Percentiles rank a stretch among this genome's conserved stretches.
phyloP scores from a whole-genome alignment of 192 early-diverging fungal species.

The Funneliformis geosporum region DNA sequence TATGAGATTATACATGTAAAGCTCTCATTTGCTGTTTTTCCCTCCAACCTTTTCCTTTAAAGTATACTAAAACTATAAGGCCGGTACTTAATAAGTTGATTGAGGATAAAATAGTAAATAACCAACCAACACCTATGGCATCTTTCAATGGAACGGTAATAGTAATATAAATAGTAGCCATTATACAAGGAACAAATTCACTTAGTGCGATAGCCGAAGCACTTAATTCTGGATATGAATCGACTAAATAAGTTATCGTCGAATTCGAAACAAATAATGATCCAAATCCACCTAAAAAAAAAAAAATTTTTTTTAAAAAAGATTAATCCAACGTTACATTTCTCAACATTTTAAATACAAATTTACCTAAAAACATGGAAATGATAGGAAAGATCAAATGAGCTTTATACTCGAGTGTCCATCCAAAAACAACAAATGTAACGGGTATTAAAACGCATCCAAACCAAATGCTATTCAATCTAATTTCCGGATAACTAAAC shows the following conservation, averaged over 20 bases:
- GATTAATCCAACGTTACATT: too few species aligned
- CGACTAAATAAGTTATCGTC: constrained; percentile 22
- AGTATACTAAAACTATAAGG: not conserved
- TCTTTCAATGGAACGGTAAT: not conserved
- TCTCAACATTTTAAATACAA: too few species aligned
- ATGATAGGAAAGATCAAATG: not conserved
- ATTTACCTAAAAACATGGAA: constrained; percentile 8
- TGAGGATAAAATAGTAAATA: not conserved
- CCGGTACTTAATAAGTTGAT: not conserved
- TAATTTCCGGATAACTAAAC: not conserved
- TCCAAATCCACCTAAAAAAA: not conserved
- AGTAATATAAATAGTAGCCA: constrained; percentile 5
- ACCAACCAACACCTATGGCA: constrained; percentile 27
- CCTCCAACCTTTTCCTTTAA: constrained; percentile 21
- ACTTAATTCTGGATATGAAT: constrained; percentile 20
- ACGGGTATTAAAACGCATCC: not conserved
- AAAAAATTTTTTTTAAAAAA: too few species aligned
- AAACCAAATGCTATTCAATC: constrained; percentile 14
- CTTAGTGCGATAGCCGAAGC: constrained; percentile 26
- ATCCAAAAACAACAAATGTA: not conserved
- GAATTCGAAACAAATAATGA: not conserved
- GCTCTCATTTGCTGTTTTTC: not conserved
- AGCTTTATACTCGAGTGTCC: not conserved
- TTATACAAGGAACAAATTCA: constrained; percentile 18
- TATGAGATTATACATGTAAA: too few species aligned